phyloP scores from a whole-genome alignment of 2,329 filamentous ascomycete species.

The Calonectria pseudoreteaudii region DNA sequence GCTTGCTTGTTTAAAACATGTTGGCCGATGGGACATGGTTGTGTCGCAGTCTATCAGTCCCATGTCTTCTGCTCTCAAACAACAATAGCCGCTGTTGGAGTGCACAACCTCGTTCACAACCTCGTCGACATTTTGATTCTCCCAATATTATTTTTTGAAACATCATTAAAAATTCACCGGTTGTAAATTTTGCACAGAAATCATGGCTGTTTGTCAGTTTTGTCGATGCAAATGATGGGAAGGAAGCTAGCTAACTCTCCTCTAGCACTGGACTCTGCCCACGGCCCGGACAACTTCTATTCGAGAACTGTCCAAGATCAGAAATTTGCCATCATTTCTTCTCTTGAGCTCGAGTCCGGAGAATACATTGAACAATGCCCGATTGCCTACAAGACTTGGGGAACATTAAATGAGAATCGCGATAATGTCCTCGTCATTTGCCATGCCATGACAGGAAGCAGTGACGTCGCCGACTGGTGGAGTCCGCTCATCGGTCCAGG shows the following conservation, averaged over 20 bases:
- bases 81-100: not conserved
- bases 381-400: slow-evolving; percentile 21
- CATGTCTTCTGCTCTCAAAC: not conserved
- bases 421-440: slow-evolving; percentile 17
- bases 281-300: not conserved
- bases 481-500: slow-evolving; percentile 14
- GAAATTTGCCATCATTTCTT: slow-evolving; percentile 9
- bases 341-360: slow-evolving; percentile 1
- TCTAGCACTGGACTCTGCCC: not conserved
- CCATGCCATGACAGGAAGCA: slow-evolving; percentile 19
- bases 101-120: not conserved
- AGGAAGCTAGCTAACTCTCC: not conserved
- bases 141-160: not conserved
- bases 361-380: not conserved
- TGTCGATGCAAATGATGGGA: not conserved
- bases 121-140: not conserved
- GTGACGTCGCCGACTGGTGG: slow-evolving; percentile 20
- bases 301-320: not conserved
- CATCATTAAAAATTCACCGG: not conserved
- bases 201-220: not conserved
- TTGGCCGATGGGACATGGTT: not conserved
- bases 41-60: not conserved
- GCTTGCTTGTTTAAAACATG: not conserved
- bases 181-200: not conserved
- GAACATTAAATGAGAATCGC: not conserved